These are phyloP conservation scores for Vaccinium darrowii DNA, from an alignment of 148 eudicot genomes.

Conservation along the genomic window DNA sequence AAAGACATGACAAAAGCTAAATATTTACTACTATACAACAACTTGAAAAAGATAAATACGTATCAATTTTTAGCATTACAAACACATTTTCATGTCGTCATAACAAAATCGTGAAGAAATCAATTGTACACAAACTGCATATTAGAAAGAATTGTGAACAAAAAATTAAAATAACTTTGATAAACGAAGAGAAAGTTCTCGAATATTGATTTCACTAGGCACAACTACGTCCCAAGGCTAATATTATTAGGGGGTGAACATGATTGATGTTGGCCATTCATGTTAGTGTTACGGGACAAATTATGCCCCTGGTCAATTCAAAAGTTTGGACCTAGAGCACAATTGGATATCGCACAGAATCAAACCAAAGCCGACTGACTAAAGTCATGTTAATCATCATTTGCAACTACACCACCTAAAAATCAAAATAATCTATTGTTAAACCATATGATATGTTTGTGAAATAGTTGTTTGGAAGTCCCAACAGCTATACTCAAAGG, in stretches of 20 bases:
- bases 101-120: too few species aligned
- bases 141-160: too few species aligned
- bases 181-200: too few species aligned
- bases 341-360: neutral
- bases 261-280: neutral
- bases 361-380: neutral
- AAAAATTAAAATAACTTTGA: too few species aligned
- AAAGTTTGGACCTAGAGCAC: neutral
- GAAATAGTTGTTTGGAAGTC: neutral
- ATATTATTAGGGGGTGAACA: too few species aligned
- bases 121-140: too few species aligned
- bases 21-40: too few species aligned
- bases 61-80: too few species aligned
- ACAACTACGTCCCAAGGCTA: neutral
- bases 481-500: neutral
- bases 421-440: too few species aligned
- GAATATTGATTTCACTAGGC: neutral
- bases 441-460: neutral
- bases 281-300: neutral
- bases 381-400: neutral
- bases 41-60: too few species aligned
- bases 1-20: too few species aligned
- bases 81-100: too few species aligned
- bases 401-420: neutral
- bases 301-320: neutral